Evolutionary conservation across 768 basidiomycete species (phyloP), one percentile per base, ranked within the genome.

Genomic region (Ephemerocybe angulata): DNA sequence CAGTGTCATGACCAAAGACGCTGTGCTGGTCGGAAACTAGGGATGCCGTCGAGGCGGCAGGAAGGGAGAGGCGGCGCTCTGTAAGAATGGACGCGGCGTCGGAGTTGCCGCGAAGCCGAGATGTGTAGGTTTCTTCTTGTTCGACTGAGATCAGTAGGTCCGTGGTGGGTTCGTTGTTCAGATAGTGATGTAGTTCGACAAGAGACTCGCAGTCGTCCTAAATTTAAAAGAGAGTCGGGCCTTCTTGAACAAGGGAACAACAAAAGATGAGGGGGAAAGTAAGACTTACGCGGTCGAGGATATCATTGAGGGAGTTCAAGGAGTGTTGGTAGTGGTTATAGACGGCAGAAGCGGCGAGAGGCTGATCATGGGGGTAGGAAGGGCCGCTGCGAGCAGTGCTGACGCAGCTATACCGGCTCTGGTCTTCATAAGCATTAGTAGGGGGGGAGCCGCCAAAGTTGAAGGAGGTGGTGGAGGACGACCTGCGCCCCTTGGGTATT

Each of bases 301-400:
- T 90, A 63, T 90, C 88, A 54, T 80, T 75, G 54, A 93, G 72
- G n/a, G 90, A 91, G 58, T 86, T 86, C 59, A 93, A 70, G 25
- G 90, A 93, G 58, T 88, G 83, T 54, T 89, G 85, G 62, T 90
- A 91, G 58, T 91, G 87, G 59, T 80, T 73, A 68, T 91, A 93
- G 46, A 86, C 78, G 22, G 74, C 61, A 1, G 84, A 84, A 7
- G 29, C 48, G 30, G n/a, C 48, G 24, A n/a, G 17, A 8, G 8
- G 27, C 17, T 6, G 38, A 4, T 41, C 7, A 13, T 41, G 8
- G 8, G 8, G 33, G 33, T 35, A 8, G 33, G 17, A 35, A 8
- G 33, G 33, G 33, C 33, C n/a, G 38, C 38, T 13, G 21, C 15
- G 5, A 41, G 38, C 15, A n/a, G 38, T 7, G 15, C n/a, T 13